Percentiles rank a stretch among this genome's conserved stretches.
These are phyloP conservation scores for Nicotiana sylvestris DNA, from an alignment of 257 asterid genomes.

Conservation along the genomic window DNA sequence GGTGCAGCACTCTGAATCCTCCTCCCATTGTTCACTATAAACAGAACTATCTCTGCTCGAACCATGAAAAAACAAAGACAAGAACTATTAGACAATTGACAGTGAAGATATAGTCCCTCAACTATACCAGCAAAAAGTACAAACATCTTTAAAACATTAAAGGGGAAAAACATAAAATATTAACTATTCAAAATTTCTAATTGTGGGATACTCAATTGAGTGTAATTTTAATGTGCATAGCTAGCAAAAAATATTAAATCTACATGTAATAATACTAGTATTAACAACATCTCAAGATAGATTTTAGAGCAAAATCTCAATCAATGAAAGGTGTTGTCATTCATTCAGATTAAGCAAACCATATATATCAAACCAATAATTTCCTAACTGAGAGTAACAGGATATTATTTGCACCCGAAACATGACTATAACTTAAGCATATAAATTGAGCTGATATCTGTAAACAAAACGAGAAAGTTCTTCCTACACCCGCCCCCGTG, in stretches of 20 bases:
- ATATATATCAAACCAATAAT: neutral
- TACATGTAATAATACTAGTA: neutral
- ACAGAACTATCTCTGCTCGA: neutral
- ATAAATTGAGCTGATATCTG: neutral
- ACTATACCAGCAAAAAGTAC: neutral
- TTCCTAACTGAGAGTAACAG: neutral
- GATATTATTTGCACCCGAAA: neutral
- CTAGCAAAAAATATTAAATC: neutral
- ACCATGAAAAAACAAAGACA: neutral
- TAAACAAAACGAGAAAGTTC: neutral
- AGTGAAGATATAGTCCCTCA: neutral
- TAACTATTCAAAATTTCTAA: neutral
- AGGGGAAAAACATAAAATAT: neutral
- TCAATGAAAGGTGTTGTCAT: neutral
- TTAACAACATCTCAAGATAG: neutral
- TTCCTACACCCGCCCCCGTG: too few relatives aligned
- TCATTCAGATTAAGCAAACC: neutral
- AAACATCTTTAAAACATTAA: neutral
- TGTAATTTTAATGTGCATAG: neutral
- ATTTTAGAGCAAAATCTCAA: neutral
- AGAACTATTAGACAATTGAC: neutral
- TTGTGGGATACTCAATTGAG: neutral
- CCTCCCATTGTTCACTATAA: constrained; percentile 47
- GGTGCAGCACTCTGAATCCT: constrained; percentile 69
- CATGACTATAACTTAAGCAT: neutral